Conservation (phyloP, 2,329 filamentous ascomycete species). For the Didymella exigua region DNA sequence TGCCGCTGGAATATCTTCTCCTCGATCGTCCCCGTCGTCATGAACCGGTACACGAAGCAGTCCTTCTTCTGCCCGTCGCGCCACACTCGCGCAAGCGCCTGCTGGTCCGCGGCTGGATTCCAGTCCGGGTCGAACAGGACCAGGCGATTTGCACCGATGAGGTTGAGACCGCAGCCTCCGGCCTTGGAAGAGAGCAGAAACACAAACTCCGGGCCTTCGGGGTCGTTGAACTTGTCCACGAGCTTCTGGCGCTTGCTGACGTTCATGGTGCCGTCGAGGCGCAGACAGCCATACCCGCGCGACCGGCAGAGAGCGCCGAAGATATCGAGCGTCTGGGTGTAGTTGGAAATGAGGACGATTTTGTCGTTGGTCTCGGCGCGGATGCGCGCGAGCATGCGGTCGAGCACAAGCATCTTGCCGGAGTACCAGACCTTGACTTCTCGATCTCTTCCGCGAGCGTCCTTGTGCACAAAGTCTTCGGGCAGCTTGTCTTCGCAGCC, state of each 20-base stretch:
- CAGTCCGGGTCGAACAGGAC: conserved; percentile 93
- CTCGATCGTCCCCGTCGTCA: conserved; percentile 95
- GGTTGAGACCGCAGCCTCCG: conserved; percentile 92
- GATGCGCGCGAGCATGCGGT: conserved; percentile 95
- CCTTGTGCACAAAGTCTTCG: conserved; percentile 86
- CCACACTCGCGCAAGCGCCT: conserved; percentile 96
- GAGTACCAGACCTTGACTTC: conserved; percentile 96
- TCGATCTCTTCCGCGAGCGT: conserved; percentile 83
- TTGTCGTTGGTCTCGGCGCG: conserved; percentile 97
- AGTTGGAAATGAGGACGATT: conserved; percentile 98
- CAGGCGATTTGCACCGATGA: conserved; percentile 92
- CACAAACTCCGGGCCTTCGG: conserved; percentile 85
- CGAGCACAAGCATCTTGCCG: conserved; percentile 97
- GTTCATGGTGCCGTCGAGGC: conserved; percentile 96
- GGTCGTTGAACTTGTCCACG: conserved; percentile 97
- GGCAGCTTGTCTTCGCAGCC: conserved; percentile 84
- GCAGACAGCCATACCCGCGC: conserved; percentile 81
- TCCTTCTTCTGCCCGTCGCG: conserved; percentile 99
- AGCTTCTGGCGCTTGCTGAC: conserved; percentile 96
- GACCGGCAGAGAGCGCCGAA: conserved; percentile 89
- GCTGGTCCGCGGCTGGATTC: conserved; percentile 97
- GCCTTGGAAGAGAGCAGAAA: conserved; percentile 97
- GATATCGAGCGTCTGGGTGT: conserved; percentile 92
- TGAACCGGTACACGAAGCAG: conserved; percentile 99
- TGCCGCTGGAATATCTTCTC: conserved; percentile 99